Base-by-base conservation (phyloP, 495 filamentous ascomycete species). In the Halenospora varia region DNA sequence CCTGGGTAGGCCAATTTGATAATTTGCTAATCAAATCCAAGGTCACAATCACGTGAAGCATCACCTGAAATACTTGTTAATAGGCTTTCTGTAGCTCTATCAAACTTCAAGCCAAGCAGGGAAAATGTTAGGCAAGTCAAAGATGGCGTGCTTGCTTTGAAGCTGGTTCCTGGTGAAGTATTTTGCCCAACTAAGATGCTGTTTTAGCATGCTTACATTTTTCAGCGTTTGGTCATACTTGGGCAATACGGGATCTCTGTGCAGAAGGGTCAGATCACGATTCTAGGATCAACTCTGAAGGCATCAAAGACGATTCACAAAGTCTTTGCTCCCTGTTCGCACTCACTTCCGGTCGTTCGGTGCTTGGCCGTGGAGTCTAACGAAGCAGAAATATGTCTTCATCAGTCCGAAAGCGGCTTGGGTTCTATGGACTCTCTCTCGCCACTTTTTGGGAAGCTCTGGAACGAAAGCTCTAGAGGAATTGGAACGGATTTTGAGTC, bases 211-310 rank as follows among this genome's bases (percentile, higher is more conserved):
- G 17, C 47, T 62, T 10, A 64, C 15, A 26, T 23, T 17, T 13
- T 35, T n/a, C 56, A 91, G 84, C 86, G 81, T 19, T 63, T 92
- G 25, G 80, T 86, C 10, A 67, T 90, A 22, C 65, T 92, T 2
- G 90, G 90, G 3, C 83, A 85, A 57, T 96, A 86, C 72, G 87
- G 88, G 50, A 57, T 96, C 19, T 82, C 79, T 69, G 79, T 93
- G 2, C 76, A 75, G 44, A 77, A 83, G 51, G 83, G 86, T 23
- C 79, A 84, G 40, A 72, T 92, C 22, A 81, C 81, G 61, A 58
- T 87, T n/a, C 75, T 84, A 62, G 90, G 90, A 2, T 84, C 88
- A 0, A 82, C 78, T 18, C 58, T 95, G 8, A 74, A 74, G 29
- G 67, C 80, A 9, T 80, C 79, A 0, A 71, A 79, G 15, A 63